phyloP scores from a whole-genome alignment of 257 asterid genomes.

The Cinchona pubescens region DNA sequence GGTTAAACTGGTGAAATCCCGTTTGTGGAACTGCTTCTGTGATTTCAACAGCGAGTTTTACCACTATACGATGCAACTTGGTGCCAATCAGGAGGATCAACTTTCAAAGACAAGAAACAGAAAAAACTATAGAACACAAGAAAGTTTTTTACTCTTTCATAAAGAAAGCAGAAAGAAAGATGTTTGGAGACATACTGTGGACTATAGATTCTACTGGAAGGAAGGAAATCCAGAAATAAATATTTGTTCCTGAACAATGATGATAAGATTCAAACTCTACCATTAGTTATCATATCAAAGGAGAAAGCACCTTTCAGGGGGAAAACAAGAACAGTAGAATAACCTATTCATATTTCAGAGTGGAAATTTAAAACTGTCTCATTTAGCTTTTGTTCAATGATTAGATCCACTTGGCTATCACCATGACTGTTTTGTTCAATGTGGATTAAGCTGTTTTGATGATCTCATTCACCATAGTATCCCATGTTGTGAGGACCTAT shows the following conservation, averaged over 20 bases:
- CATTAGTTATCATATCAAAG: not conserved
- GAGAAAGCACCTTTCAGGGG: not conserved
- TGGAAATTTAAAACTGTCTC: no score
- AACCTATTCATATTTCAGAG: no score
- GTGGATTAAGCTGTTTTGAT: no score
- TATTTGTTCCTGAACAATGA: conserved; percentile 68
- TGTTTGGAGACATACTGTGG: conserved; percentile 48
- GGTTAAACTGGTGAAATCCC: conserved; percentile 57
- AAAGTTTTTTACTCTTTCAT: not conserved
- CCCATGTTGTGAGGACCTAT: not conserved
- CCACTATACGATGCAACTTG: conserved; percentile 78
- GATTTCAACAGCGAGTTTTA: conserved; percentile 82
- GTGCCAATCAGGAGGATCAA: conserved; percentile 84
- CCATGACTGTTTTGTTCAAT: no score
- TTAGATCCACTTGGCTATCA: not conserved
- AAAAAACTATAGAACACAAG: conserved; percentile 14
- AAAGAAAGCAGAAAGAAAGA: conserved; percentile 6
- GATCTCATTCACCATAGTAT: not conserved
- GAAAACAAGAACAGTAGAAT: not conserved
- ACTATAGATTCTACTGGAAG: no score
- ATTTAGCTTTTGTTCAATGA: not conserved
- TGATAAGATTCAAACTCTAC: not conserved
- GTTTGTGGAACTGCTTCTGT: conserved; percentile 57
- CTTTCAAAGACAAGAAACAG: conserved; percentile 32
- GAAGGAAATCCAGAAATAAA: conserved; percentile 91